phyloP scores from a whole-genome alignment of 192 early-diverging fungal genomes.

The Linnemannia schmuckeri region DNA sequence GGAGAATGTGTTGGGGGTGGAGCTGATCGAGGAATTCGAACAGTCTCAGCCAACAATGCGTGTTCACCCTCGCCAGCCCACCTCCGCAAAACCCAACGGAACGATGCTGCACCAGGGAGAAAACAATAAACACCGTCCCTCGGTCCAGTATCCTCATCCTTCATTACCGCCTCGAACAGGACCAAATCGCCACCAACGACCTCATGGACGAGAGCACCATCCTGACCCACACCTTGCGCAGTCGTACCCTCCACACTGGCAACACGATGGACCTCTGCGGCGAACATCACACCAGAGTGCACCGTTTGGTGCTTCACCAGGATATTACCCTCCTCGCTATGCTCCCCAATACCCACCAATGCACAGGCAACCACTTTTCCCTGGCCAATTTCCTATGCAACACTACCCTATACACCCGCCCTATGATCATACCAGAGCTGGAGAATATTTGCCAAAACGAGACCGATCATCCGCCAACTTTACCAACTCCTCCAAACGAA shows the following conservation, averaged over 20 bases:
- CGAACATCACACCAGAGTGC: neutral
- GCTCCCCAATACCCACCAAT: slow-evolving; percentile 16
- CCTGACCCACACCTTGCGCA: neutral
- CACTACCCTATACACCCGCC: neutral
- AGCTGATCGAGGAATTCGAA: slow-evolving; percentile 47
- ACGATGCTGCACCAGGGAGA: neutral
- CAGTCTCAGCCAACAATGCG: slow-evolving; percentile 8
- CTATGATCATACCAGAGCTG: neutral
- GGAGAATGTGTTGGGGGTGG: slow-evolving; percentile 41
- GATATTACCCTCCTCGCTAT: slow-evolving; percentile 4
- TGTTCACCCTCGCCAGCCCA: slow-evolving; percentile 15
- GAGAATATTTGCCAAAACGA: neutral
- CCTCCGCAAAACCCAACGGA: neutral
- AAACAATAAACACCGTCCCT: neutral
- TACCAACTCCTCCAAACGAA: slow-evolving; percentile 13
- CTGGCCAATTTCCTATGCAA: neutral
- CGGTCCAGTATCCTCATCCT: neutral
- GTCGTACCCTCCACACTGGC: neutral
- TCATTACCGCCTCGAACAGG: neutral
- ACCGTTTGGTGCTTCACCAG: neutral
- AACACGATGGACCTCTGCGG: neutral
- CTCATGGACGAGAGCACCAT: neutral
- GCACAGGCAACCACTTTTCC: neutral
- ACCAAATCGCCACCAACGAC: neutral
- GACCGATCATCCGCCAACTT: neutral